Evolutionary conservation across 2,329 filamentous ascomycete species (phyloP).

Genomic region (Lecanicillium sp.): DNA sequence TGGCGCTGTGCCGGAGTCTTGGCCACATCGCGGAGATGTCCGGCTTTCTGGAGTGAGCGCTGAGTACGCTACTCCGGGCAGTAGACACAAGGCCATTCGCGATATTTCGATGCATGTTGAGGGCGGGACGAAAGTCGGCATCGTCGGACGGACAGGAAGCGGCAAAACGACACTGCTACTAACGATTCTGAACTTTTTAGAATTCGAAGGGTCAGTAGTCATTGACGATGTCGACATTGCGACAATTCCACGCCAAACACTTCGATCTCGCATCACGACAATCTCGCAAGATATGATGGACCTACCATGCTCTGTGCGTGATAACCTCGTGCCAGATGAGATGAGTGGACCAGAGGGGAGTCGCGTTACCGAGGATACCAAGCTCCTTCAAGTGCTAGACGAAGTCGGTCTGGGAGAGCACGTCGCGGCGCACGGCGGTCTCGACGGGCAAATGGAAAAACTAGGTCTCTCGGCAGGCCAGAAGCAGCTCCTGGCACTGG

Average conservation of each 20-base stretch:
- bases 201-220: constrained; percentile 22
- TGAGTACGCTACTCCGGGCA: too few relatives aligned
- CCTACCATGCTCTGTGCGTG: constrained; percentile 32
- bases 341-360: constrained; percentile 19
- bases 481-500: constrained; percentile 4
- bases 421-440: constrained; percentile 23
- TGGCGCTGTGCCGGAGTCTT: too few relatives aligned
- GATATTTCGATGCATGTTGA: constrained; percentile 4
- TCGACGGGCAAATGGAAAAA: constrained; percentile 21
- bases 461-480: constrained; percentile 22
- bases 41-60: too few relatives aligned
- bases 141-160: constrained; percentile 38
- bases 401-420: constrained; percentile 31
- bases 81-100: constrained; percentile 1
- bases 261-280: constrained; percentile 32
- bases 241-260: constrained; percentile 26
- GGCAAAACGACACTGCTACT: constrained; percentile 39
- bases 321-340: constrained; percentile 26
- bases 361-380: too few relatives aligned
- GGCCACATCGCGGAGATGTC: too few relatives aligned
- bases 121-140: constrained; percentile 34
- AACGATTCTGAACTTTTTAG: constrained; percentile 36
- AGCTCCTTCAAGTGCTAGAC: constrained; percentile 30
- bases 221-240: constrained; percentile 35
- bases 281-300: constrained; percentile 38